Evolutionary conservation across 2,329 filamentous ascomycete species (phyloP).

Genomic region (Tympanopsis confertula): DNA sequence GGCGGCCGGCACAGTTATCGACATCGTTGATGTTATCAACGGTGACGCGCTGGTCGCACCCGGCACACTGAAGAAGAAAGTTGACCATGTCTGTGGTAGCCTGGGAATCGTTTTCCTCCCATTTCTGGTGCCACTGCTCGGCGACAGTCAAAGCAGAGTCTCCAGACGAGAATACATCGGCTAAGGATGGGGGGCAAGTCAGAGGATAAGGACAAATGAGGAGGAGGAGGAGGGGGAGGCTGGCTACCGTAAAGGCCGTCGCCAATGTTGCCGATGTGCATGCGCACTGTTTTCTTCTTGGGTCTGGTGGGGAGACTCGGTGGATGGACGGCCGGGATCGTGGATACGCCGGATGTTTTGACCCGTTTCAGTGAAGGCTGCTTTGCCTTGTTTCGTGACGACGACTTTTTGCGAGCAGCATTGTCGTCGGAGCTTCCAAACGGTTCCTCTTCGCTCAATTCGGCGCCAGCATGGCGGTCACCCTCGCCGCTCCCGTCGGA

Average conservation of each 20-base stretch:
- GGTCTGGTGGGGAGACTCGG: constrained; percentile 34
- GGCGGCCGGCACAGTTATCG: constrained; percentile 68
- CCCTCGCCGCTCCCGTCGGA: constrained; percentile 23
- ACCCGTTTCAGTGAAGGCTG: constrained; percentile 53
- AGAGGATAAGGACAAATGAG: constrained; percentile 9
- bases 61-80: constrained; percentile 59
- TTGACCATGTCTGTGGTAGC: constrained; percentile 55
- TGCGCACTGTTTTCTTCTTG: constrained; percentile 42
- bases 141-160: constrained; percentile 43
- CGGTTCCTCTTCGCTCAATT: constrained; percentile 20
- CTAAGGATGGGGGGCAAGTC: constrained; percentile 25
- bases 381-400: constrained; percentile 31
- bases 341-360: constrained; percentile 40
- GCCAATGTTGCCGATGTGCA: constrained; percentile 35
- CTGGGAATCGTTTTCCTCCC: constrained; percentile 37
- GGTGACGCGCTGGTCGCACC: constrained; percentile 69
- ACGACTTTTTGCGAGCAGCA: constrained; percentile 24
- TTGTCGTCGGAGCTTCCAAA: constrained; percentile 12
- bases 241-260: constrained; percentile 43
- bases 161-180: constrained; percentile 51
- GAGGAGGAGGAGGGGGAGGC: constrained; percentile 2
- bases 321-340: constrained; percentile 25
- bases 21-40: constrained; percentile 78
- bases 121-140: constrained; percentile 46
- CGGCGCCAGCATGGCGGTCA: constrained; percentile 31